These are phyloP conservation scores for Aspergillus tubingensis DNA, from an alignment of 2,329 filamentous ascomycete genomes.

Conservation along the genomic window DNA sequence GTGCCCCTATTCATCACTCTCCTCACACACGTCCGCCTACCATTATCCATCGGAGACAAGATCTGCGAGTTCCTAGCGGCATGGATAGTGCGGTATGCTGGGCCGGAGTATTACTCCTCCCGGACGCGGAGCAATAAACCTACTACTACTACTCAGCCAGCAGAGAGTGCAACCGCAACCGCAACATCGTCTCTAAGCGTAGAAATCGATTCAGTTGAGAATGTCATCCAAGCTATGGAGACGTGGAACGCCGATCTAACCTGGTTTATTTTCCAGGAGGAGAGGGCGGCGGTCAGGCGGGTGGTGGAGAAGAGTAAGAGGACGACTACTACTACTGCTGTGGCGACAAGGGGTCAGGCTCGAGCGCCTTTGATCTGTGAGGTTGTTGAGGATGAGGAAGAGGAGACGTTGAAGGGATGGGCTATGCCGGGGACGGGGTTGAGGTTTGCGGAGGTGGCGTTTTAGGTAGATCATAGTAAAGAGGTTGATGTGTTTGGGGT, in stretches of 20 bases:
- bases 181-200: slow-evolving; percentile 1
- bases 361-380: slow-evolving; percentile 10
- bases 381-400: slow-evolving; percentile 11
- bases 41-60: slow-evolving; percentile 42
- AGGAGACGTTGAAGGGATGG: slow-evolving; percentile 15
- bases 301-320: slow-evolving; percentile 36
- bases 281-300: slow-evolving; percentile 14
- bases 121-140: slow-evolving; percentile 1
- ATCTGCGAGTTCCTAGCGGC: slow-evolving; percentile 42
- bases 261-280: slow-evolving; percentile 42
- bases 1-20: slow-evolving; percentile 42
- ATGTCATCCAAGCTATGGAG: slow-evolving; percentile 42
- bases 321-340: not conserved
- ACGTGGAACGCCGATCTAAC: slow-evolving; percentile 45
- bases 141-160: not conserved
- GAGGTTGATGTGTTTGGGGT: not conserved
- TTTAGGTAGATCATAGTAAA: slow-evolving; percentile 10
- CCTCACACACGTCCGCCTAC: slow-evolving; percentile 42
- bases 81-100: slow-evolving; percentile 40
- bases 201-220: slow-evolving; percentile 28
- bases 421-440: slow-evolving; percentile 34
- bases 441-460: slow-evolving; percentile 34
- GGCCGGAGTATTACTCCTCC: slow-evolving; percentile 36
- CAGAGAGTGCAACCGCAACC: not conserved
- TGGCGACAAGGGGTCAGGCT: no score